phyloP scores from a whole-genome alignment of 2,329 filamentous ascomycete genomes.

The Sclerotinia minor region DNA sequence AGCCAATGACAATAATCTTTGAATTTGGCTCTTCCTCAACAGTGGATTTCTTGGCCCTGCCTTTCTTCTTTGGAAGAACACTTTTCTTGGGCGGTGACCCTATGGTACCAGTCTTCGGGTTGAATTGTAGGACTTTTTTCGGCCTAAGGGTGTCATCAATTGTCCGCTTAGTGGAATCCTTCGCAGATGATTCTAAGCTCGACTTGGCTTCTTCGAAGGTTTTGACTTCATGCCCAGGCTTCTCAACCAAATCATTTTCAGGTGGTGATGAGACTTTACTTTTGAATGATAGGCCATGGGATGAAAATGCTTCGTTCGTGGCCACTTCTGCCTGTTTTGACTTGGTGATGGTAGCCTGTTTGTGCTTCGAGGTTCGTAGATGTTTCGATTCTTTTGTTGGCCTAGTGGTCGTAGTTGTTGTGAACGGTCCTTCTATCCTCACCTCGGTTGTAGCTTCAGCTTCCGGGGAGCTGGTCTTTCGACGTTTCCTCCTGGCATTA shows the following conservation, averaged over 20 bases:
- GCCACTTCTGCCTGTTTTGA: not conserved
- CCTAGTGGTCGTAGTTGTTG: not conserved
- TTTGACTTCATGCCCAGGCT: not conserved
- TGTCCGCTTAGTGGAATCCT: not conserved
- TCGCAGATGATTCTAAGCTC: not conserved
- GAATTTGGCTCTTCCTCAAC: slow-evolving; percentile 45
- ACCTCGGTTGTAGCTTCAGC: not conserved
- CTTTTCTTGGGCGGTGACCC: slow-evolving; percentile 60
- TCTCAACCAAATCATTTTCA: not conserved
- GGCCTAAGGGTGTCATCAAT: slow-evolving; percentile 40
- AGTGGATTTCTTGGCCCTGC: slow-evolving; percentile 27
- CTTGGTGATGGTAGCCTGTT: not conserved
- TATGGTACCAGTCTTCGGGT: slow-evolving; percentile 61
- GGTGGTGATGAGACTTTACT: not conserved
- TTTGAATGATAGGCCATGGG: not conserved
- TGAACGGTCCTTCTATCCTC: not conserved
- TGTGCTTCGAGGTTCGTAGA: slow-evolving; percentile 9
- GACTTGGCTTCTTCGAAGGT: not conserved
- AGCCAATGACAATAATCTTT: slow-evolving; percentile 57
- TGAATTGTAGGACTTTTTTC: slow-evolving; percentile 56
- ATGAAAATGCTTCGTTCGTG: not conserved
- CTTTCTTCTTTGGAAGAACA: slow-evolving; percentile 11
- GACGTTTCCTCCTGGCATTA: slow-evolving; percentile 47
- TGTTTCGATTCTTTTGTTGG: not conserved
- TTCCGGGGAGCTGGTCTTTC: slow-evolving; percentile 43